These are phyloP conservation scores for Phtheirospermum japonicum DNA, from an alignment of 257 asterid species.

Conservation along the genomic window DNA sequence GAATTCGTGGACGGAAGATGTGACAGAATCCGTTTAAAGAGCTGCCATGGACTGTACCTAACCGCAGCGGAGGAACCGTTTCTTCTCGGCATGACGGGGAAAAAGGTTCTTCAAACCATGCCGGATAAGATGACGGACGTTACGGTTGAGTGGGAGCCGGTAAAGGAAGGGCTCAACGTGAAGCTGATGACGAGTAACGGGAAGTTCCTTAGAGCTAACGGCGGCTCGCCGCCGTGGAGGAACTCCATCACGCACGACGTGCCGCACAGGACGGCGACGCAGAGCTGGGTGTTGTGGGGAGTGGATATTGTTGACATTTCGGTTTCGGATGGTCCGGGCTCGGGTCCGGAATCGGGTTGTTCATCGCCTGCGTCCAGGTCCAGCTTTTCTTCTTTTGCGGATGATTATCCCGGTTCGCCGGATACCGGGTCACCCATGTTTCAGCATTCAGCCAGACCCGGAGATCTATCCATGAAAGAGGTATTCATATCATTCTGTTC, in stretches of 20 bases:
- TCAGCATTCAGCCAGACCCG: not conserved
- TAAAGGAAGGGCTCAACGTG: conserved; percentile 56
- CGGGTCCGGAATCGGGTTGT: conserved; percentile 22
- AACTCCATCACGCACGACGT: conserved; percentile 74
- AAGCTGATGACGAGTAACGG: conserved; percentile 60
- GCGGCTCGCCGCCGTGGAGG: conserved; percentile 79
- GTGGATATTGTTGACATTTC: conserved; percentile 60
- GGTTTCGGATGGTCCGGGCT: conserved; percentile 32
- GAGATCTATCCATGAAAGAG: conserved; percentile 28
- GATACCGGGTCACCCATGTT: conserved; percentile 41
- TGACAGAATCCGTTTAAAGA: conserved; percentile 51
- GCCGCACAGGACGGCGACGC: conserved; percentile 74
- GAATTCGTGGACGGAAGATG: conserved; percentile 54
- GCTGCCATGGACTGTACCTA: conserved; percentile 70
- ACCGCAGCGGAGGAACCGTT: conserved; percentile 57
- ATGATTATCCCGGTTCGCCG: conserved; percentile 47
- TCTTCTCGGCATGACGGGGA: conserved; percentile 77
- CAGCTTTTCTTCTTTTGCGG: conserved; percentile 41
- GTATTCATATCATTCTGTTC: conserved; percentile 23
- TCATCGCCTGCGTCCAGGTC: conserved; percentile 31
- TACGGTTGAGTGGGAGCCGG: conserved; percentile 62
- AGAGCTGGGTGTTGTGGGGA: conserved; percentile 74
- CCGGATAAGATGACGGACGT: conserved; percentile 33
- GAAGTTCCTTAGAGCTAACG: conserved; percentile 74
- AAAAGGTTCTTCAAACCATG: conserved; percentile 51